Evolutionary conservation across 805 yeast species (phyloP), one percentile per base, ranked within the genome.

Genomic region (Spathaspora gorwiae): DNA sequence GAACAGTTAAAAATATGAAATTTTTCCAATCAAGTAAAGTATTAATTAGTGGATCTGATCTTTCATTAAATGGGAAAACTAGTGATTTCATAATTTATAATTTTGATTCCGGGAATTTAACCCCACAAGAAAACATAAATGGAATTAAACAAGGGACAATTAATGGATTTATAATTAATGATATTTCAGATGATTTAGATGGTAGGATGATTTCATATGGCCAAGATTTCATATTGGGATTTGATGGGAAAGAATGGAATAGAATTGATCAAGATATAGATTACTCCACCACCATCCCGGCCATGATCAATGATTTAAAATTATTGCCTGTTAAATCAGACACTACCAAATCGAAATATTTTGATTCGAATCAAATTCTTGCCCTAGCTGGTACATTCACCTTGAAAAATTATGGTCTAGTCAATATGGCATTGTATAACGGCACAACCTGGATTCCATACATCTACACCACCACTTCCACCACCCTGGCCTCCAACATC

Each of bases 371-470:
- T 37, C 65, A 74, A 42, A 60, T 80, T 0, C 60, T 88, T 24
- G 54, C 83, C 26, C 75, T 83, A 2, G 65, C 85, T 3, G 96
- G 96, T 33, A 51, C 59, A 26, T 67, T 87, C 38, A 57, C 63
- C 4, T 56, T 85, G 35, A 52, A 63, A 2, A 60, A 60, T 2
- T 80, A 75, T 55, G 94, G 90, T 0, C 57, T 64, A 26, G 80
- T 78, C 2, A 77, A 81, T 35, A 71, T 80, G 26, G 92, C 90
- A 0, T 63, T 78, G 27, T 87, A 62, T 62, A 80, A 87, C 56
- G 90, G 95, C 1, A 51, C 66, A 0, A 41, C 53, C 7, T 89
- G 96, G 95, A 55, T 65, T 29, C 95, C 96, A 10, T 79, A 73
- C 47, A 57, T 80, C 2, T 76, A 76, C 48, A 64, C 85, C 1